Evolutionary conservation across 2,329 filamentous ascomycete species (phyloP).

Genomic region (Colletotrichum zoysiae): DNA sequence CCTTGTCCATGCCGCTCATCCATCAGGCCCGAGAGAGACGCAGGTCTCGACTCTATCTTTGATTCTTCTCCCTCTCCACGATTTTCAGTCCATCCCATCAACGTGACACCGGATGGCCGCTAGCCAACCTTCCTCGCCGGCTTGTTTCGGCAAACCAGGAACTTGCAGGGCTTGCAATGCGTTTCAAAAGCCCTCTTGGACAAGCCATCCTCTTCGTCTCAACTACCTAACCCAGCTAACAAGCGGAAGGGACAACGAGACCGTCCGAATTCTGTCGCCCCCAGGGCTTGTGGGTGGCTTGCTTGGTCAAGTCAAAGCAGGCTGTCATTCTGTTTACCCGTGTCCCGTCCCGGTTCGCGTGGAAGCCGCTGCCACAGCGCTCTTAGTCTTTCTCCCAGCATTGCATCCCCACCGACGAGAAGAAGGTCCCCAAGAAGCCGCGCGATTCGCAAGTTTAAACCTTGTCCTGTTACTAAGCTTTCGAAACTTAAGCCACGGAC

Average conservation of each 20-base stretch:
- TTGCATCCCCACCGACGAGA: slow-evolving; percentile 6
- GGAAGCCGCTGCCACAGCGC: neutral
- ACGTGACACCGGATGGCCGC: slow-evolving; percentile 29
- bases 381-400: neutral
- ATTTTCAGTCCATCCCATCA: slow-evolving; percentile 16
- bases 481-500: slow-evolving; percentile 10
- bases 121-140: neutral
- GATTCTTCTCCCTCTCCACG: neutral
- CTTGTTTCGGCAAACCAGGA: slow-evolving; percentile 32
- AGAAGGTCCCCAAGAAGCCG: slow-evolving; percentile 23
- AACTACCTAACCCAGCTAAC: slow-evolving; percentile 8
- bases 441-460: slow-evolving; percentile 17
- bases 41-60: slow-evolving; percentile 4
- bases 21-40: neutral
- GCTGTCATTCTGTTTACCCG: slow-evolving; percentile 29
- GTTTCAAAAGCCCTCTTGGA: slow-evolving; percentile 31
- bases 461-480: slow-evolving; percentile 29
- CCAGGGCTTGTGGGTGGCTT: neutral
- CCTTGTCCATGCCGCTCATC: slow-evolving; percentile 18
- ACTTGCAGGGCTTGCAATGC: slow-evolving; percentile 30
- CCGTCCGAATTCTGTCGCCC: neutral
- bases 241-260: slow-evolving; percentile 2
- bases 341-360: neutral
- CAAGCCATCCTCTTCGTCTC: slow-evolving; percentile 13
- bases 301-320: slow-evolving; percentile 16